These are phyloP conservation scores for Aspergillus sp. DNA, from an alignment of 2,329 filamentous ascomycete genomes.

Conservation along the genomic window DNA sequence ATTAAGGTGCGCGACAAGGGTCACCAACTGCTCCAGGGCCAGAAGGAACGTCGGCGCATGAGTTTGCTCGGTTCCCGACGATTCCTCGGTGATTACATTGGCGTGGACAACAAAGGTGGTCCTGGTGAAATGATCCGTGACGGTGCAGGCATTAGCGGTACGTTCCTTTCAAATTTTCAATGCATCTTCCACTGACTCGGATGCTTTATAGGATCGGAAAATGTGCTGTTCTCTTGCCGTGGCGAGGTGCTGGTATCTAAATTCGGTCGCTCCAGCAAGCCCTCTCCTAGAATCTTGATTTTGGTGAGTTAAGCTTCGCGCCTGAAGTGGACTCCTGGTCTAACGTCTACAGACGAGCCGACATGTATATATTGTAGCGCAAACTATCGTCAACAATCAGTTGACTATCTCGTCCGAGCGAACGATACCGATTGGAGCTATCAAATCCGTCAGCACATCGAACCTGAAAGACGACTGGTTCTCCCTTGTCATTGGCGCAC, in stretches of 20 bases:
- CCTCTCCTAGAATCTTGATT: conserved; percentile 79
- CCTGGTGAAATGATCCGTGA: conserved; percentile 78
- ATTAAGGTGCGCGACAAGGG: conserved; percentile 85
- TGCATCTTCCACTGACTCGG: background rate
- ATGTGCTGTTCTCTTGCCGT: conserved; percentile 83
- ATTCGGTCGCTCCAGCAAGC: conserved; percentile 93
- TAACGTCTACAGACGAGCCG: conserved; percentile 60
- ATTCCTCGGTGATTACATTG: conserved; percentile 93
- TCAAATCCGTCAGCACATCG: conserved; percentile 83
- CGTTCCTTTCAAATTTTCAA: conserved; percentile 29
- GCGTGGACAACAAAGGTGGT: conserved; percentile 75
- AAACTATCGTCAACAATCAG: conserved; percentile 78
- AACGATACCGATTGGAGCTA: conserved; percentile 77
- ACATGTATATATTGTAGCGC: conserved; percentile 86
- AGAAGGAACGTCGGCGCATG: conserved; percentile 88
- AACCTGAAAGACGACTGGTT: conserved; percentile 95
- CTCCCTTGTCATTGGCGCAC: conserved; percentile 79
- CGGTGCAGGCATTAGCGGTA: conserved; percentile 67
- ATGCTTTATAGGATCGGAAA: conserved; percentile 54
- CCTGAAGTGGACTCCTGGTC: background rate
- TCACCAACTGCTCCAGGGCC: conserved; percentile 74
- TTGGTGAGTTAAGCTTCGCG: conserved; percentile 48
- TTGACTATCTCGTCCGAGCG: conserved; percentile 78
- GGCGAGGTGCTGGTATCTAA: conserved; percentile 90
- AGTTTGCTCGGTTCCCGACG: conserved; percentile 87